phyloP scores from a whole-genome alignment of 192 early-diverging fungal genomes.

The Cetraspora pellucida region DNA sequence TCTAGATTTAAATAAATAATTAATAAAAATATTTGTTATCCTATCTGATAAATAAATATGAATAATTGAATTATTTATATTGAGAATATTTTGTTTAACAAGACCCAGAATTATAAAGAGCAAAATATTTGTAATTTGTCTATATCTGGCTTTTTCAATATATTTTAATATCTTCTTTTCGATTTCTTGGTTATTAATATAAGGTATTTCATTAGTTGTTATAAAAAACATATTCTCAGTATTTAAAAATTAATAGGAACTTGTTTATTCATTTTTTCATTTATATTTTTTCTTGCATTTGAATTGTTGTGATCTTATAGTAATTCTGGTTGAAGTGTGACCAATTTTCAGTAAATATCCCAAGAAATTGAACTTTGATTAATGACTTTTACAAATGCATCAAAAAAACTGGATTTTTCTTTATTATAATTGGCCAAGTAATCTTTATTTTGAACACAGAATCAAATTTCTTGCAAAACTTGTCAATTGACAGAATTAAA shows the following conservation, averaged over 20 bases:
- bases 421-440: background rate
- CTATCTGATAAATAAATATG: background rate
- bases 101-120: background rate
- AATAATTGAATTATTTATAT: background rate
- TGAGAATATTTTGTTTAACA: slow-evolving; percentile 1
- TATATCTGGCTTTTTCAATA: background rate
- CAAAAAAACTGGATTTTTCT: too few species aligned
- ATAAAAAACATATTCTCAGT: background rate
- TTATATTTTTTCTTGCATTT: background rate
- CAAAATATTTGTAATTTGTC: background rate
- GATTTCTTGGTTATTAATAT: background rate
- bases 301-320: background rate
- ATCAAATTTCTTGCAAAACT: background rate
- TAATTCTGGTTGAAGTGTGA: background rate
- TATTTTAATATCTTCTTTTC: background rate
- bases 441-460: background rate
- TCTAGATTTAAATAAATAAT: too few species aligned
- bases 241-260: background rate
- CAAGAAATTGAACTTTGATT: background rate
- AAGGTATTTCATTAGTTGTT: background rate
- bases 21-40: too few species aligned
- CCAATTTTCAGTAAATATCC: background rate
- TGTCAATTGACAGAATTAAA: background rate
- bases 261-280: background rate
- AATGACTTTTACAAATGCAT: background rate